Evolutionary conservation across 176 grass and related monocot genomes (phyloP).

Genomic region (Canna indica): DNA sequence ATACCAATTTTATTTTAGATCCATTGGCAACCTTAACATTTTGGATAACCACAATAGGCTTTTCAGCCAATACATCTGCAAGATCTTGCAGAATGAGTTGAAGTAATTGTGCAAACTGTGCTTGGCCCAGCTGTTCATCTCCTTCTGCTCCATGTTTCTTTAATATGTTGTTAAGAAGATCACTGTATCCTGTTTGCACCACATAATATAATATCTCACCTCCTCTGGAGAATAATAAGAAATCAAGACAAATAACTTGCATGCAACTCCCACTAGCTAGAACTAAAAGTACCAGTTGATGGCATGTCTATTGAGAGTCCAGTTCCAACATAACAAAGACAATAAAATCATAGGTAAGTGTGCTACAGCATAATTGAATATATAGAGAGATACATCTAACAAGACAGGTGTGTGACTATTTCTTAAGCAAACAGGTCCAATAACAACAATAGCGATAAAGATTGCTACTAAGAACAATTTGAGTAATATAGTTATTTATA

Average conservation of each 20-base stretch:
- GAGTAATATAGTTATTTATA: too few species aligned
- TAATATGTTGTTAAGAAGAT: constrained; percentile 13
- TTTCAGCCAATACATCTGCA: constrained; percentile 7
- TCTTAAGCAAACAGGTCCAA: background rate
- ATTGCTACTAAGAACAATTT: background rate
- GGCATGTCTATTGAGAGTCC: too few species aligned
- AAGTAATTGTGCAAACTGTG: constrained; percentile 16
- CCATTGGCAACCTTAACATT: constrained; percentile 6
- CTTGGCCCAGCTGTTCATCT: constrained; percentile 8
- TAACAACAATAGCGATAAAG: background rate
- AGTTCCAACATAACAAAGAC: too few species aligned
- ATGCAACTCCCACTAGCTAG: background rate
- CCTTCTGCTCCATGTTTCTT: constrained; percentile 13
- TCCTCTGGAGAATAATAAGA: background rate
- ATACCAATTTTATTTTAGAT: background rate
- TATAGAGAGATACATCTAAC: too few species aligned
- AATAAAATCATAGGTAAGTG: too few species aligned
- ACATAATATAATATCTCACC: background rate
- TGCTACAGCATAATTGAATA: too few species aligned
- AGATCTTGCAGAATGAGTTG: constrained; percentile 18
- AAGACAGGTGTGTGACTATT: too few species aligned
- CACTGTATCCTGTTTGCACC: background rate
- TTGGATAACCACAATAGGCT: background rate
- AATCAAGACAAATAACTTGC: background rate
- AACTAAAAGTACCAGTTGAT: too few species aligned